Base-by-base conservation (phyloP, 2,329 filamentous ascomycete genomes). In the Pseudogymnoascus sp. region DNA sequence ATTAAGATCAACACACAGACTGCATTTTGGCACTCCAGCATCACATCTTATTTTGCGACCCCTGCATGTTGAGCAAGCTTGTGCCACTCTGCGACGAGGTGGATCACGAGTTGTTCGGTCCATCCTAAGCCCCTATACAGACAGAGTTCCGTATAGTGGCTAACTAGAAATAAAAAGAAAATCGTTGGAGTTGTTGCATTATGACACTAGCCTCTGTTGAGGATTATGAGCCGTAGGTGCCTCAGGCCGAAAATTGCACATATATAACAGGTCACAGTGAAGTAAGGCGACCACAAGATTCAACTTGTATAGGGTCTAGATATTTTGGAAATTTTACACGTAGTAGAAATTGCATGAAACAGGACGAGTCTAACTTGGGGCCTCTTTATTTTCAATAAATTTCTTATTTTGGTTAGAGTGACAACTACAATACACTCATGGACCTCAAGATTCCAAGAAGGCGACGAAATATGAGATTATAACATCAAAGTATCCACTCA, bases 31-130 rank as follows among this genome's bases (percentile, higher is more conserved):
- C 59, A 71, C 65, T 1, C 65, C 70, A 10, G 71, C 72, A 53
- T 73, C 72, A 46, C 72, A 73, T 1, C 72, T 68, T 2, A 69
- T 72, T 64, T 73, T 73, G 23, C 72, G 70, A n/a, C 67, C 64
- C 4, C 71, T 69, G 50, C 72, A 73, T 12, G 72, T 72, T 1
- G 67, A 67, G 34, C 72, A 73, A 21, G 72, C 72, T 59, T 73
- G 72, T 56, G 64, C 63, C 8, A 66, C 68, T 36, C 69, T 64
- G 18, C 69, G 64, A 14, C 67, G 61, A 59, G 64, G 64, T 53
- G 60, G 64, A 65, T 40, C 23, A 12, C 28, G 38, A 21, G 46
- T 38, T 28, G 21, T 60, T 44, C 31, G 21, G 25, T 42, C 53
- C 34, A 60, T 63, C 4, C 10, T 21, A 44, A 44, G 40, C 40